Evolutionary conservation across 352 stramenopile species (phyloP).

Genomic region (Phytophthora constricta): DNA sequence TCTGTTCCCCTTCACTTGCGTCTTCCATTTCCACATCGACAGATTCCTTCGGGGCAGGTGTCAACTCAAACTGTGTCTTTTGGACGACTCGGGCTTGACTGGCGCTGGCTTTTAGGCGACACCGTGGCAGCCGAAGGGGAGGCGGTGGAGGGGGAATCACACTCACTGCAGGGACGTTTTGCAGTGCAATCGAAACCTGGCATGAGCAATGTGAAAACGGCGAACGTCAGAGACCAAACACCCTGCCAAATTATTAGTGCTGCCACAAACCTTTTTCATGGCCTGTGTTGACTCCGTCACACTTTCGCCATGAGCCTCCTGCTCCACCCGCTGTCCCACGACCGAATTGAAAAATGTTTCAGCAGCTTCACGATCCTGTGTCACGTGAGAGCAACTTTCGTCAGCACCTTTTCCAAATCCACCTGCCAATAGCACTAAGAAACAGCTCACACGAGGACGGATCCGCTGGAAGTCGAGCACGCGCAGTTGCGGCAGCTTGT

Average conservation of each 20-base stretch:
- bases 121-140: constrained; percentile 18
- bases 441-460: constrained; percentile 64
- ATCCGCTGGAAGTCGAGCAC: constrained; percentile 91
- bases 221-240: not conserved
- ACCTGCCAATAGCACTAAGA: not conserved
- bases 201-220: not conserved
- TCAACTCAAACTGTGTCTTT: constrained; percentile 37
- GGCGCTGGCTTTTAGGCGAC: constrained; percentile 19
- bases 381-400: constrained; percentile 13
- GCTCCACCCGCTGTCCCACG: constrained; percentile 67
- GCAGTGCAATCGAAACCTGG: constrained; percentile 39
- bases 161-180: constrained; percentile 24
- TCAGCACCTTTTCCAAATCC: not conserved
- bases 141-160: constrained; percentile 39
- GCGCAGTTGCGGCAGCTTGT: constrained; percentile 87
- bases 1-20: constrained; percentile 30
- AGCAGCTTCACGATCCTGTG: constrained; percentile 79
- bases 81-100: constrained; percentile 21
- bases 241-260: not conserved
- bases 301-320: constrained; percentile 57
- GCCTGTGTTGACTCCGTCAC: constrained; percentile 47
- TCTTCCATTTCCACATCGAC: constrained; percentile 70
- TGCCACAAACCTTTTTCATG: constrained; percentile 42
- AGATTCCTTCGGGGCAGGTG: constrained; percentile 23
- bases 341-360: constrained; percentile 79